A percentile compares a stretch with the other conserved stretches of the same genome.
These are phyloP conservation scores for Solanum acaule DNA, from an alignment of 257 asterid species.

Conservation along the genomic window DNA sequence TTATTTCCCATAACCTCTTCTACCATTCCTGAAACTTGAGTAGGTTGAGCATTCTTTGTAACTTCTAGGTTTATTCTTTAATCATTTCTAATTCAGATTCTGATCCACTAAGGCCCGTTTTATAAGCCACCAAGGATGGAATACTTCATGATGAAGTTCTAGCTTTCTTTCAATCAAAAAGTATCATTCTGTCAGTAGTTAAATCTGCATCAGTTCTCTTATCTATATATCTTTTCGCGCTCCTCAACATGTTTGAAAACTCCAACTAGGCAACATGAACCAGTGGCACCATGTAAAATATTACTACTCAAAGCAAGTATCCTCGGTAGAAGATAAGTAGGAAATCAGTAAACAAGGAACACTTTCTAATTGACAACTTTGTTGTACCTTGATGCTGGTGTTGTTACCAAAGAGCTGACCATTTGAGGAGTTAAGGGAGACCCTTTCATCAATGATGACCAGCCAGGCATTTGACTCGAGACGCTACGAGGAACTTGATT, in stretches of 20 bases:
- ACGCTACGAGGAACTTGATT: constrained; percentile 70
- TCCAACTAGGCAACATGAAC: background rate
- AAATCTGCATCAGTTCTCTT: background rate
- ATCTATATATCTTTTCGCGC: background rate
- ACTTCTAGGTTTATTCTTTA: background rate
- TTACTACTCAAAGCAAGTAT: background rate
- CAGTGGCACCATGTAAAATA: background rate
- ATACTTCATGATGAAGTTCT: background rate
- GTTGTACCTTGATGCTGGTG: constrained; percentile 93
- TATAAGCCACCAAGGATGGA: background rate
- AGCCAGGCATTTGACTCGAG: constrained; percentile 69
- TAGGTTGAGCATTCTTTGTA: background rate
- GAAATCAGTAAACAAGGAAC: background rate
- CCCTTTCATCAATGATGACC: constrained; percentile 88
- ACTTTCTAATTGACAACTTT: constrained; percentile 5
- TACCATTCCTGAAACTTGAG: background rate
- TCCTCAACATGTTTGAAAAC: background rate
- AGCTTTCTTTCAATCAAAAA: background rate
- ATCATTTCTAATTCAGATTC: background rate
- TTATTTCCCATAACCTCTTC: background rate
- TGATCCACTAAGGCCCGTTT: background rate
- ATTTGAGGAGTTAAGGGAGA: constrained; percentile 67
- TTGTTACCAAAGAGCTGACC: constrained; percentile 69
- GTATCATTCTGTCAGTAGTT: background rate
- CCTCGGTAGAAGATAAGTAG: background rate